Base-by-base conservation (phyloP, 2,329 filamentous ascomycete species). In the Talaromyces amestolkiae region DNA sequence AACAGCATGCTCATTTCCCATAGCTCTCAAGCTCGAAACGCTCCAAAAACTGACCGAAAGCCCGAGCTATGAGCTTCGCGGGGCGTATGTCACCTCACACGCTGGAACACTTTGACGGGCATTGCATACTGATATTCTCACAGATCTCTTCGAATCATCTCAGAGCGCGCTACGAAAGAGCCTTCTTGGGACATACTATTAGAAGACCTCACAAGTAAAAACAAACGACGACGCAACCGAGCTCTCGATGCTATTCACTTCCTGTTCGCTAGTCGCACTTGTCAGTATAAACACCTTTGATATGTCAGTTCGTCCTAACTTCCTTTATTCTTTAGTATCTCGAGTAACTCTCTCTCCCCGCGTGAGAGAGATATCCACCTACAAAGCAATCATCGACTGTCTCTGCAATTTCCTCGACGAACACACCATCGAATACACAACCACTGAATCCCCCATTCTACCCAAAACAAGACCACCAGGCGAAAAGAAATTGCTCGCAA, bases 51-150 rank as follows among this genome's bases (percentile, higher is more conserved):
- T 93, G 3, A 80, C 91, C 13, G 82, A 85, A 61, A 90, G 90
- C 74, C 89, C 89, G 67, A 94, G 89, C 75, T 89, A 86, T 72
- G 85, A 89, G 22, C 89, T 93, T 68, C 84, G 88, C 69, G 88
- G 91, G 67, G 89, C 90, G 65, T 86, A 88, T 11, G 83, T 83
- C 67, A 31, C 24, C 85, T 84, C 33, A 31, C 22, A 13, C 17
- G 27, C 10, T 37, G 35, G 35, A 35, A 11, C 24, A 54, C 19
- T 41, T 19, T 13, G 22, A 84, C 81, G 71, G 84, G 86, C 65
- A 78, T 83, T 31, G 83, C 84, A 17, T 22, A 17, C 33, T 56
- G 31, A 56, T 4, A 24, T 6, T 24, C 11, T 61, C 5, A 49
- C 33, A 81, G 78, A 51, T 77, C 81, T 22, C 70, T 82, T 58